Conservation (phyloP, 75 land plant genomes). For the Chamaecyparis obtusa region DNA sequence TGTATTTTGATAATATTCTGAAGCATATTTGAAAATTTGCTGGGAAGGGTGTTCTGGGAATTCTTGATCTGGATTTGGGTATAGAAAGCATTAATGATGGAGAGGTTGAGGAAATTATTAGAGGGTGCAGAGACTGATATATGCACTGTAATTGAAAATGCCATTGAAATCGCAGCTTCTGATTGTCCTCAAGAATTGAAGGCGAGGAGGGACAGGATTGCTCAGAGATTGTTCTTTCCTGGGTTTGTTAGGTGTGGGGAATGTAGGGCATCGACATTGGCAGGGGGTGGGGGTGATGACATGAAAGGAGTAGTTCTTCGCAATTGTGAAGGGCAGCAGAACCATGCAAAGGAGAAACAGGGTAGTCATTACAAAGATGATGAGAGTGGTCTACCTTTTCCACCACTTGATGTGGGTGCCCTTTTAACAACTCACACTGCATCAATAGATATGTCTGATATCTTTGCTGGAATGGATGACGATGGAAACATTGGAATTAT, state of each 20-base stretch:
- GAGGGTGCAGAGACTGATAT: constrained; percentile 28
- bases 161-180: constrained; percentile 27
- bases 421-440: constrained; percentile 29
- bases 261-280: constrained; percentile 1
- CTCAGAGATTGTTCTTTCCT: constrained; percentile 31
- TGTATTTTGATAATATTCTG: neutral
- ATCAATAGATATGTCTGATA: constrained; percentile 43
- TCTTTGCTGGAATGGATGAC: constrained; percentile 79
- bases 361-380: constrained; percentile 24
- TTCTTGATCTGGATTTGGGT: constrained; percentile 5
- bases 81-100: constrained; percentile 5
- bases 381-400: constrained; percentile 42
- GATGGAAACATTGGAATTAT: constrained; percentile 43
- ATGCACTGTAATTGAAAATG: constrained; percentile 39
- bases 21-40: no score
- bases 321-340: neutral
- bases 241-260: constrained; percentile 8
- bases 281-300: constrained; percentile 4
- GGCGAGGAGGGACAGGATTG: constrained; percentile 31
- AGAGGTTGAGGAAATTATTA: constrained; percentile 29
- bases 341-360: neutral
- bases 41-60: neutral
- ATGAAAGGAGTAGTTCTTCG: neutral
- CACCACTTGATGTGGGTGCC: constrained; percentile 48
- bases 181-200: constrained; percentile 34